Evolutionary conservation across 345 rosid species (phyloP), one percentile per base, ranked within the genome.

Genomic region (Nephelium lappaceum): DNA sequence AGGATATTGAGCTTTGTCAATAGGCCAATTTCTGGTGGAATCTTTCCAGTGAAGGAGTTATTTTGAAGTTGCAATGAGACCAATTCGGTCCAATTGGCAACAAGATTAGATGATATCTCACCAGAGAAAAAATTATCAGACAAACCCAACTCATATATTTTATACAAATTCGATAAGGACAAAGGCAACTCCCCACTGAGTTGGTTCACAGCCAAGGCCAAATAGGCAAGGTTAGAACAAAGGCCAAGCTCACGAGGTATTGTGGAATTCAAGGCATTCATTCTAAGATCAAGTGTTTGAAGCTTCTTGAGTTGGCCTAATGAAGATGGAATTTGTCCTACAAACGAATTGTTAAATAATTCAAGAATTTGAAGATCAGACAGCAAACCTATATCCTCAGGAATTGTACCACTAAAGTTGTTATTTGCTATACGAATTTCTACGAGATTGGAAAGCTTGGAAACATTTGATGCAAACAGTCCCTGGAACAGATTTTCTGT

Each of bases 211-310:
- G 91, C 93, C 57, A 92, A 75, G 39, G 91, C 93, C 79, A 92
- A 64, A 74, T n/a, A 85, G 9, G 86, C 82, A 72, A 92, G 91
- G 67, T 88, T 85, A 11, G 82, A 73, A 69, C 93, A 90, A 18
- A 81, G 75, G 14, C 97, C 87, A 62, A 92, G 83, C 80, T 90
- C 89, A 11, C 85, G 25, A 67, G 94, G 96, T 60, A 92, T 79
- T 1, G 91, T 72, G 1, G 87, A 88, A 68, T 90, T 88, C n/a
- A 92, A 84, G 69, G 5, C 2, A 75, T 82, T 92, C 1, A 8
- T 68, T 11, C 73, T 64, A 23, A 90, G 87, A 77, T 89, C 87
- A 47, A 92, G 87, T 21, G 0, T 0, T 69, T 76, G 73, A 27
- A 92, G 88, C 67, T 77, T 80, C 82, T 67, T 80, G 36, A 92